Evolutionary conservation across 2,329 filamentous ascomycete genomes (phyloP).

Genomic region (Pseudocercospora ulei): DNA sequence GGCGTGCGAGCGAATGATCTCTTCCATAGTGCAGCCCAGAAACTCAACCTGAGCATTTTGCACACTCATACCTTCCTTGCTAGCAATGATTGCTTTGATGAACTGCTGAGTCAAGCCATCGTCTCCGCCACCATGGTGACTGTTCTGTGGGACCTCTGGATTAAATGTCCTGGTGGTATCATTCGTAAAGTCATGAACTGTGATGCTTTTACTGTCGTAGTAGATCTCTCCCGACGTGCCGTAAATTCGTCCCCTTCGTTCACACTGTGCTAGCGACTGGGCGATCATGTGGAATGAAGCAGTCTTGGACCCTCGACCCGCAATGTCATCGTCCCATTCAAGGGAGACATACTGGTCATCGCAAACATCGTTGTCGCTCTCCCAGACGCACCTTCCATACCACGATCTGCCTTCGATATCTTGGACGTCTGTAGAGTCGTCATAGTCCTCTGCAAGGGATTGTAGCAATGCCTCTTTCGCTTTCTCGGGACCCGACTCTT

Average conservation of each 20-base stretch:
- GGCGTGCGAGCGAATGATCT: constrained; percentile 79
- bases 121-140: constrained; percentile 64
- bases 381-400: constrained; percentile 95
- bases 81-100: constrained; percentile 67
- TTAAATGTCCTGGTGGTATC: constrained; percentile 48
- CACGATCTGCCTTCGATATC: constrained; percentile 49
- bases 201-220: constrained; percentile 71
- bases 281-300: constrained; percentile 92
- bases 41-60: constrained; percentile 62
- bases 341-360: constrained; percentile 89
- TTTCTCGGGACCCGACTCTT: constrained; percentile 38
- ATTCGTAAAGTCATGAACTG: constrained; percentile 60
- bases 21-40: constrained; percentile 75
- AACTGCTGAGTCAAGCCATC: constrained; percentile 73
- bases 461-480: constrained; percentile 46
- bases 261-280: constrained; percentile 75
- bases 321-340: constrained; percentile 66
- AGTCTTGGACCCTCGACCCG: constrained; percentile 59
- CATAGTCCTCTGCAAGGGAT: constrained; percentile 48
- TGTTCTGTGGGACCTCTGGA: constrained; percentile 47
- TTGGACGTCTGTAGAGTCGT: constrained; percentile 42
- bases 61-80: constrained; percentile 61
- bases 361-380: constrained; percentile 83
- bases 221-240: constrained; percentile 76
- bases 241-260: constrained; percentile 76